Base-by-base conservation (phyloP, 2,329 filamentous ascomycete genomes). In the Lachnellula suecica region DNA sequence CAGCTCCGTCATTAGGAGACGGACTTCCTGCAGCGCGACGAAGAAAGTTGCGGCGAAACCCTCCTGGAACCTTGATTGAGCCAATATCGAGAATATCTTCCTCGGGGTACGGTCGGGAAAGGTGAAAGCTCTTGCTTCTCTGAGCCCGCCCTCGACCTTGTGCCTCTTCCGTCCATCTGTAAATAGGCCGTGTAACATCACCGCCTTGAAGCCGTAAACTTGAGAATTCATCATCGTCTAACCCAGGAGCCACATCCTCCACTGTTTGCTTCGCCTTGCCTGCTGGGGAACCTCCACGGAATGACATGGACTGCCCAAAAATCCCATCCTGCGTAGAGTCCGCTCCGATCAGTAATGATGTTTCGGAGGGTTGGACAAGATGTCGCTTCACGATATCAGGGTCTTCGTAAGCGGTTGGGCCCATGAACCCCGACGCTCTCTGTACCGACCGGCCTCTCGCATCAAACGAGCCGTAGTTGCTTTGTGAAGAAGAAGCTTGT, bases 101-200 rank as follows among this genome's bases (percentile, higher is more conserved):
- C 66, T 94, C 89, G 1, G 91, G 89, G 29, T 88, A 84, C 5
- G 89, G 89, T 27, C 91, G 82, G 31, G 87, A 79, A 42, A 89
- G 74, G 63, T 87, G 85, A 69, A 97, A 97, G 71, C 92, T 97
- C 74, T 92, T 87, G 72, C 92, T 96, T 63, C 93, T 84, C 63
- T 87, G 83, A 65, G 84, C 76, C 62, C 83, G 83, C 17, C 78
- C 75, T 25, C 74, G 70, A 15, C 74, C 72, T 55, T 78, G 79
- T 44, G 88, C 88, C 68, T 95, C 89, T 70, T 97, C 91, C 5
- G 91, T 91, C 90, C 95, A 99, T 63, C 90, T 87, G 76, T 99
- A 99, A 63, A 99, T 96, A 49, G 93, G 90, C 55, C 94, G 81
- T 22, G 93, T 97, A 52, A 97, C 88, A 68, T 99, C 94, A 58